Evolutionary conservation across 1,139 yeast genomes (phyloP), one percentile per base, ranked within the genome.

Genomic region (Diutina pseudorugosa): DNA sequence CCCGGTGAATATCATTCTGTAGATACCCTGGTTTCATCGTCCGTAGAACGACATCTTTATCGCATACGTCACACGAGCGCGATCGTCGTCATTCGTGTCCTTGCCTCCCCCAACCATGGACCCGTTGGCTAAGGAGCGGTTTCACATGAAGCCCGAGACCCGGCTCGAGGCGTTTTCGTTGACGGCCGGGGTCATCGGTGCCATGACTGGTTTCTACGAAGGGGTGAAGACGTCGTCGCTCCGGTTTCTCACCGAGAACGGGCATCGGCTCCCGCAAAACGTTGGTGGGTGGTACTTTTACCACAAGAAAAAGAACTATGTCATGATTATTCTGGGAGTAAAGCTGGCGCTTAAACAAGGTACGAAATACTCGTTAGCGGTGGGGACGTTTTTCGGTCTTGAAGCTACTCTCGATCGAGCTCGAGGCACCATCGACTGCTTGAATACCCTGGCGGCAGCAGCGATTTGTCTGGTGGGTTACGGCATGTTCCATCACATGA

Each of bases 281-380:
- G 85, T 82, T 53, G 93, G 90, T 40, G 94, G 93, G 0, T 88
- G 96, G 96, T 89, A 85, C 63, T 85, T 85, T 63, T 88, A 89
- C 66, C 95, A 88, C 66, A 88, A 86, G 66, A 77, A 89, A 58
- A 88, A 87, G 69, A 85, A 86, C 65, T 86, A 86, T 64, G 85
- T 84, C 47, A 81, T 88, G 69, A 67, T 85, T 45, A 72, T 78
- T 53, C 70, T 69, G 25, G 88, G 86, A 0, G 65, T 78, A 57
- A 68, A 67, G 16, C 57, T 61, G 14, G 86, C 83, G 0, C 56
- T 75, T 25, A 65, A 62, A 53, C 73, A 71, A 25, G 76, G 78
- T 0, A 52, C 66, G 18, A 80, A 77, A 58, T 72, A 73, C 54
- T 71, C 82, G 2, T 54, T 65, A 0, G 74, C 78, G 4, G 77